Evolutionary conservation across 257 asterid genomes (phyloP), one percentile per base, ranked within the genome.

Genomic region (Knoxia roxburghii): DNA sequence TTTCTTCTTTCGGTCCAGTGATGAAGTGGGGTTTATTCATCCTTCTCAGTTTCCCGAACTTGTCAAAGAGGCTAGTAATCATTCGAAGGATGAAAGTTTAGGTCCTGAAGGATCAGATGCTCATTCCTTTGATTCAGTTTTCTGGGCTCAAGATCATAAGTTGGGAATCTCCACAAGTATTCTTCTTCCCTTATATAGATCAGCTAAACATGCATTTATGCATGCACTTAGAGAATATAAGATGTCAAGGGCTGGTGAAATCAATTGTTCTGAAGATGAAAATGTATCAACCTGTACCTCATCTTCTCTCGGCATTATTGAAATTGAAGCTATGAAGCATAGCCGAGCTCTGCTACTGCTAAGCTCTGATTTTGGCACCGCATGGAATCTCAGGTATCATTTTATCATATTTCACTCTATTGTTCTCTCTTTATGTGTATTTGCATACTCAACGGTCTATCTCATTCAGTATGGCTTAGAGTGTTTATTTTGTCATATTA

Each of bases 11-110:
- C 68, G 53, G 35, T 67, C 60, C 79, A 93, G 96, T 72, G 95
- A 93, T 77, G 97, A 93, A 84, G 83, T 93, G 76, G 99, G 99
- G 67, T 84, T 86, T 75, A 71, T 90, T 75, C 97, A 93, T 77
- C 97, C 95, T 20, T 78, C 94, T 64, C 96, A 81, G 76, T 86
- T 93, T 81, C 69, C 81, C 72, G 67, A 79, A 64, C 78, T 93
- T 35, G 68, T 49, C 72, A 82, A 82, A 68, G 94, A 81, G 75
- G 58, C 37, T 61, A 70, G 46, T 64, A 14, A 63, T 67, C 76
- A 55, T 37, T 50, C 65, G 8, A 62, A 41, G 60, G 79, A 71
- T 69, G 81, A 62, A 51, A 66, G 27, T 20, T 21, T 23, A 30
- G 52, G 62, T 71, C 68, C 76, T 50, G 64, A 62, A 32, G 54